Evolutionary conservation across 2,329 filamentous ascomycete species (phyloP).

Genomic region (Trichocomaceae sp.): DNA sequence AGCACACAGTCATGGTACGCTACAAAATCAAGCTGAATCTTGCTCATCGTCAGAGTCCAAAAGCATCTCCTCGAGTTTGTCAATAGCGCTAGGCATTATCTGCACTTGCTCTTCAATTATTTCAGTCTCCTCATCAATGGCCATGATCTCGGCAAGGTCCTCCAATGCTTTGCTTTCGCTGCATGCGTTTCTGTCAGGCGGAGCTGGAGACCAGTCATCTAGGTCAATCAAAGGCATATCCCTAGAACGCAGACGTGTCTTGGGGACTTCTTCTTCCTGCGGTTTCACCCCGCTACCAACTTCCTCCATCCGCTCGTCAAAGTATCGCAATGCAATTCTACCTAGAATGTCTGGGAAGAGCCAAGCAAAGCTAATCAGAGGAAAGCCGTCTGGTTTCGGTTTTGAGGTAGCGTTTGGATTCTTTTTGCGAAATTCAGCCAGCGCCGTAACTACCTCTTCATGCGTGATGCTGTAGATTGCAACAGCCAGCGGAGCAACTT

Average conservation of each 20-base stretch:
- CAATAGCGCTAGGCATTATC: slow-evolving; percentile 22
- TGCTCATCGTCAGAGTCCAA: not conserved
- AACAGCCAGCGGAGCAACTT: slow-evolving; percentile 65
- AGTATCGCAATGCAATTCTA: slow-evolving; percentile 53
- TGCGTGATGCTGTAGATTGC: slow-evolving; percentile 85
- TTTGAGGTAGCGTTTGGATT: slow-evolving; percentile 16
- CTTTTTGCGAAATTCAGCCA: slow-evolving; percentile 43
- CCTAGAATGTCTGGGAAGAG: slow-evolving; percentile 69
- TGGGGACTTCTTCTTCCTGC: not conserved
- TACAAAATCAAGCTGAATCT: not conserved
- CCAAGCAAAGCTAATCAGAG: slow-evolving; percentile 92
- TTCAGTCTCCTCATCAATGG: not conserved
- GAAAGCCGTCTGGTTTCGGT: slow-evolving; percentile 47
- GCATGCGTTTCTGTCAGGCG: not conserved
- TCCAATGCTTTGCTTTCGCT: not conserved
- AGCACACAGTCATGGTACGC: no score
- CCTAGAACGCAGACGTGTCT: not conserved
- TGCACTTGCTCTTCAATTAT: slow-evolving; percentile 14
- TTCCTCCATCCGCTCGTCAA: slow-evolving; percentile 15
- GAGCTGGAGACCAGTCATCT: not conserved
- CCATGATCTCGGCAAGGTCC: not conserved
- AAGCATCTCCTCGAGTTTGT: slow-evolving; percentile 17
- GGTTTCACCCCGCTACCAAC: not conserved
- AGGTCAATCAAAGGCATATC: not conserved
- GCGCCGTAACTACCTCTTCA: slow-evolving; percentile 57